Base-by-base conservation (phyloP, 2,329 filamentous ascomycete genomes). In the Hymenoscyphus salicellus region DNA sequence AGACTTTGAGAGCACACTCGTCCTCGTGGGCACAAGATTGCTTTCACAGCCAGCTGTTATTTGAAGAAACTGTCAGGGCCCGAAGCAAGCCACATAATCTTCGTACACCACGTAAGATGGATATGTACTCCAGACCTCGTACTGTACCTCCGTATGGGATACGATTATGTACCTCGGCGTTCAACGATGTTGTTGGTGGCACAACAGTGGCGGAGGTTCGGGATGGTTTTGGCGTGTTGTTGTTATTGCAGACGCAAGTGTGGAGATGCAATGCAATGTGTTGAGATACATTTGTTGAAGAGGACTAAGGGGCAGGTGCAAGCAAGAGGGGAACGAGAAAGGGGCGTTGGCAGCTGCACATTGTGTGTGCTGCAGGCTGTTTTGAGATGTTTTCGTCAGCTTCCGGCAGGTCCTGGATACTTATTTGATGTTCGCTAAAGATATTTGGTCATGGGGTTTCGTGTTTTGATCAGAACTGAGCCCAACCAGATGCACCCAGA, bases 11-110 rank as follows among this genome's bases (percentile, higher is more conserved):
- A 23, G 32, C 28, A 38, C 36, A 23, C 49, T 23, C 49, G 8
- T 28, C 23, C 17, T 26, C 20, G 10, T 36, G 20, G 30, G 8
- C 55, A 36, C 17, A 58, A 33, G 32, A 33, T 6, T 17, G 30
- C 14, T 33, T 28, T n/a, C 30, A 38, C 17, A 58, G 33, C n/a
- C 30, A 58, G 26, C 28, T 17, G 14, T n/a, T 28, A 57, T 32
- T 57, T 30, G 55, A 23, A n/a, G 32, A 30, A 57, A 32, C 55
- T 30, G 55, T 23, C 28, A 33, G 55, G 55, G 32, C 55, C 55
- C 28, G 55, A 20, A 58, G 55, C 30, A 58, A 58, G 55, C 55
- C 55, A 58, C 55, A 58, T 52, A 52, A 52, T 52, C 46, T 52
- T 52, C 46, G 46, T 49, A 49, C 43, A 6, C 43, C 26, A 26